Base-by-base conservation (phyloP, 371 early-diverging fungal species). In the Mycotypha africana region DNA sequence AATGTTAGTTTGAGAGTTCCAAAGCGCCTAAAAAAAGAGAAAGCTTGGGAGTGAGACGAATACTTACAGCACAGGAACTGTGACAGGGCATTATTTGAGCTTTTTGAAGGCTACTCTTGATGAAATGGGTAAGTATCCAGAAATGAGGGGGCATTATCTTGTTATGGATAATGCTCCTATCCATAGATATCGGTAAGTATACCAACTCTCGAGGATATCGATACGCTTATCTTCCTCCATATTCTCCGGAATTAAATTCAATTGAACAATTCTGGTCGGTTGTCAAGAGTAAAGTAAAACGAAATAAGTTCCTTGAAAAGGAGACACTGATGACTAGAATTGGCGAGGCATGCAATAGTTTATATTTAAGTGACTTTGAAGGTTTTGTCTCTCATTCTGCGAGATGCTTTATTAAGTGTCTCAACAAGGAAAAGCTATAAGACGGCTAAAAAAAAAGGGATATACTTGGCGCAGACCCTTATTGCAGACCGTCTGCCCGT, bases 261-360 rank as follows among this genome's bases (percentile, higher is more conserved):
- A 53, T 53, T 10, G 43, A 53, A 26, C 20, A 53, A 26, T 47
- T 53, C 30, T 53, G 48, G 53, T 38, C 44, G 3, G 42, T 42
- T 8, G 43, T 53, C 20, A 53, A 53, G 47, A 47, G 38, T 43
- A 47, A 47, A 46, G 37, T 52, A 14, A 52, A 52, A 28, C 26
- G 30, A 21, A 30, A 42, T 24, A 36, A 42, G 21, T 37, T 49
- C 37, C 26, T 49, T 8, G 21, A 43, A 30, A 21, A 19, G 23
- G 43, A 42, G 35, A 37, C 44, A 15, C 28, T 49, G 14, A 42
- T 22, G 20, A 36, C 50, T 35, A 43, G 43, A 36, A 42, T 49
- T 24, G 21, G 21, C 2, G 36, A 42, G 5, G 42, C 50, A 9
- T 49, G 38, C 25, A 49, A 42, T 16, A 44, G 15, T 8, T 19